These are phyloP conservation scores for Amaranthus palmeri DNA, from an alignment of 148 eudicot genomes.

Conservation along the genomic window DNA sequence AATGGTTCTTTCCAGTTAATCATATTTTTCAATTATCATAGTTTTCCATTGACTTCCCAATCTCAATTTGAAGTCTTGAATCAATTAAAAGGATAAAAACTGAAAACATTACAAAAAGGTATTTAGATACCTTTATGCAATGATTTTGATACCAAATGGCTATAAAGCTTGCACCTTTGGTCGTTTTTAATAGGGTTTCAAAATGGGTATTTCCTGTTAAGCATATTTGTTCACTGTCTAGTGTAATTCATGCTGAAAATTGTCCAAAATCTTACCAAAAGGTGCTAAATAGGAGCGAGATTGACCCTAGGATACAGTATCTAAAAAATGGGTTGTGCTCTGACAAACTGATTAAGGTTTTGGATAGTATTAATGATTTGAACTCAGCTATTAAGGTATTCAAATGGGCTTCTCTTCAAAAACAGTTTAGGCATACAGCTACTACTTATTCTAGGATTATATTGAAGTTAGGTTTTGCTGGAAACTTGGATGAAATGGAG, in stretches of 20 bases:
- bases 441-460: slow-evolving; percentile 50
- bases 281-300: slow-evolving; percentile 5
- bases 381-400: slow-evolving; percentile 54
- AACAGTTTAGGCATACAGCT: slow-evolving; percentile 44
- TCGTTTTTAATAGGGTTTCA: slow-evolving; percentile 32
- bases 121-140: not conserved
- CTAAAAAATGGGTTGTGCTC: slow-evolving; percentile 48
- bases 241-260: slow-evolving; percentile 22
- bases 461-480: slow-evolving; percentile 54
- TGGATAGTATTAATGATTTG: slow-evolving; percentile 51
- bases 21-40: no score
- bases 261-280: slow-evolving; percentile 13
- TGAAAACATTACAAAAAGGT: not conserved
- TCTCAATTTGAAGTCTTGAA: no score
- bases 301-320: slow-evolving; percentile 40
- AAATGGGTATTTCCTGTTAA: slow-evolving; percentile 34
- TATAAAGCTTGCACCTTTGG: slow-evolving; percentile 25
- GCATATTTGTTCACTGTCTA: slow-evolving; percentile 39
- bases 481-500: slow-evolving; percentile 56
- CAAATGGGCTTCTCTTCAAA: slow-evolving; percentile 69
- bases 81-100: not conserved
- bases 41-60: no score
- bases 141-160: slow-evolving; percentile 19
- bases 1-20: no score
- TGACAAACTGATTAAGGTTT: slow-evolving; percentile 40